Evolutionary conservation across 331 rosid species (phyloP).

Genomic region (Dryas integrifolia): DNA sequence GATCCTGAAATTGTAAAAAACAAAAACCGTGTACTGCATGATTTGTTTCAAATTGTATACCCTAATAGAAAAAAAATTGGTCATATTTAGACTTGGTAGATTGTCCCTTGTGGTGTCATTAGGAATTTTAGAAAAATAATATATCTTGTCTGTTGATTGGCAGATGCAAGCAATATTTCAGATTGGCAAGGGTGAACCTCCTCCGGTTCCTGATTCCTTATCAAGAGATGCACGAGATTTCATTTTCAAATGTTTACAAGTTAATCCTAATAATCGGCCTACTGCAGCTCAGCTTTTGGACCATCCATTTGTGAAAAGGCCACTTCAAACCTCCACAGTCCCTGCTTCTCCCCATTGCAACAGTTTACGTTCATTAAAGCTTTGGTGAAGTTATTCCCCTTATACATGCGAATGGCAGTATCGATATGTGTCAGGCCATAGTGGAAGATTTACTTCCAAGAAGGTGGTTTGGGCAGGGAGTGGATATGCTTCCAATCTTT

Average conservation of each 20-base stretch:
- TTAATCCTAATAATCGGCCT: constrained; percentile 60
- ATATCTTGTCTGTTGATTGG: constrained; percentile 1
- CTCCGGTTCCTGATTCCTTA: constrained; percentile 66
- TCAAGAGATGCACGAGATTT: constrained; percentile 70
- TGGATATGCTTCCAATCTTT: background rate
- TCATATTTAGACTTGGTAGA: too few species aligned
- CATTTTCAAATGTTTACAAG: constrained; percentile 65
- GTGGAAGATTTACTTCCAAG: background rate
- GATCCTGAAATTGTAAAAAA: too few species aligned
- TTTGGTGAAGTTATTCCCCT: background rate
- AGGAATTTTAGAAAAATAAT: background rate
- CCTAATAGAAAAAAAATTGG: too few species aligned
- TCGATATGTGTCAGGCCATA: background rate
- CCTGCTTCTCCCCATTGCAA: constrained; percentile 52
- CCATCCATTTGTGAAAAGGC: constrained; percentile 68
- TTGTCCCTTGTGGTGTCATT: background rate
- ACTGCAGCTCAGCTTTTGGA: constrained; percentile 61
- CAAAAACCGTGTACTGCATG: too few species aligned
- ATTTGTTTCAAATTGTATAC: too few species aligned
- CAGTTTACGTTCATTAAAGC: background rate
- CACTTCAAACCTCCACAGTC: constrained; percentile 48
- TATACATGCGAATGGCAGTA: background rate
- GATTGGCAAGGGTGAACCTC: constrained; percentile 70
- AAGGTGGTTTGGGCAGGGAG: background rate
- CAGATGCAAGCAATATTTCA: constrained; percentile 78